These are phyloP conservation scores for Xylaria sp. DNA, from an alignment of 2,329 filamentous ascomycete species.

Conservation along the genomic window DNA sequence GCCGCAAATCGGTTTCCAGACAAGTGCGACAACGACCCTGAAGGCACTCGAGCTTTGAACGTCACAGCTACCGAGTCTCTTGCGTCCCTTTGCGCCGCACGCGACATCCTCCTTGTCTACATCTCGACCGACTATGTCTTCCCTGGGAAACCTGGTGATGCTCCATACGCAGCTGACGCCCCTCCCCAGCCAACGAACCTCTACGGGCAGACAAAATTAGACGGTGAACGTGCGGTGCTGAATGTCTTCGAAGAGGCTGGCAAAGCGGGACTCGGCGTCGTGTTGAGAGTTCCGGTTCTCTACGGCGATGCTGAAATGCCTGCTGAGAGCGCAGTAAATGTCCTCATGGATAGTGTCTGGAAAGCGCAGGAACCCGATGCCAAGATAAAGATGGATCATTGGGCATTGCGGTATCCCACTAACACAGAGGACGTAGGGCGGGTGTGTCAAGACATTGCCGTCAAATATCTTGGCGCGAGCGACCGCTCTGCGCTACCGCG, in stretches of 20 bases:
- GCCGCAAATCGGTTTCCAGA: constrained; percentile 90
- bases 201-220: constrained; percentile 68
- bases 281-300: constrained; percentile 81
- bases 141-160: constrained; percentile 74
- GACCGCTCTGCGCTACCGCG: constrained; percentile 63
- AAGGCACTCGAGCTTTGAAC: constrained; percentile 75
- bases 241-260: constrained; percentile 58
- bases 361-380: constrained; percentile 69
- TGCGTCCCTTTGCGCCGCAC: constrained; percentile 67
- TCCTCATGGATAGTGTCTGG: constrained; percentile 77
- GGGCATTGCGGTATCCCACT: constrained; percentile 82
- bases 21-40: constrained; percentile 79
- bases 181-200: constrained; percentile 75
- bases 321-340: constrained; percentile 82
- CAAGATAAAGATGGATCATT: constrained; percentile 81
- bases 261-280: constrained; percentile 63
- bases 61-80: constrained; percentile 72
- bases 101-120: constrained; percentile 71
- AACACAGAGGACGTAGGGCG: constrained; percentile 87
- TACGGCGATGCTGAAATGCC: constrained; percentile 77
- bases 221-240: constrained; percentile 69
- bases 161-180: constrained; percentile 75
- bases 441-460: constrained; percentile 75
- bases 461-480: constrained; percentile 64
- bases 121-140: constrained; percentile 87